These are phyloP conservation scores for Chaetomium sp. DNA, from an alignment of 2,329 filamentous ascomycete species.

Conservation along the genomic window DNA sequence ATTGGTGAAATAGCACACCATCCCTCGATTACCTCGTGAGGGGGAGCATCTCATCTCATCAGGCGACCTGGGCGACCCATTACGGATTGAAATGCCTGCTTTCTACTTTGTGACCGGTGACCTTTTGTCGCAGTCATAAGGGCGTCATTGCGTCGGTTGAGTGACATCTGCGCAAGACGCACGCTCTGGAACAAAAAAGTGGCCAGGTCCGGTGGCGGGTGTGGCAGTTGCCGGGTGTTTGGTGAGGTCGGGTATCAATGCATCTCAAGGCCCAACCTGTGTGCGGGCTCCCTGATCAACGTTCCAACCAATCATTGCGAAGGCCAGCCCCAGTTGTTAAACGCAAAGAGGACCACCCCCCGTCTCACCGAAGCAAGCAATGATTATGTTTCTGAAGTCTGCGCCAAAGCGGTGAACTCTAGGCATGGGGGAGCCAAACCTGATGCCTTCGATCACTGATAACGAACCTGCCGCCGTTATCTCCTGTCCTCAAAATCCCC, in stretches of 20 bases:
- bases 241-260: slow-evolving; percentile 50
- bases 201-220: slow-evolving; percentile 18
- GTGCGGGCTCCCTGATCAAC: slow-evolving; percentile 13
- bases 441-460: not conserved
- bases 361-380: slow-evolving; percentile 8
- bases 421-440: not conserved
- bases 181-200: slow-evolving; percentile 1
- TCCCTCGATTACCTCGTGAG: not conserved
- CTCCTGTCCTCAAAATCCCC: slow-evolving; percentile 3
- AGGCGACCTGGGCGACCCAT: not conserved
- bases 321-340: slow-evolving; percentile 8
- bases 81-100: not conserved
- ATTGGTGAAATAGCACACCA: not conserved
- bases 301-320: slow-evolving; percentile 38
- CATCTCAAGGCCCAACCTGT: slow-evolving; percentile 44
- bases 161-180: slow-evolving; percentile 23
- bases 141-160: slow-evolving; percentile 23
- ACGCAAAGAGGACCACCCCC: slow-evolving; percentile 16
- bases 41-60: not conserved
- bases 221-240: slow-evolving; percentile 24
- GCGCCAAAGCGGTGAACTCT: not conserved
- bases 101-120: not conserved
- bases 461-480: slow-evolving; percentile 1
- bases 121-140: not conserved
- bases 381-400: not conserved